Evolutionary conservation across 192 early-diverging fungal species (phyloP).

Genomic region (Gigaspora rosea): DNA sequence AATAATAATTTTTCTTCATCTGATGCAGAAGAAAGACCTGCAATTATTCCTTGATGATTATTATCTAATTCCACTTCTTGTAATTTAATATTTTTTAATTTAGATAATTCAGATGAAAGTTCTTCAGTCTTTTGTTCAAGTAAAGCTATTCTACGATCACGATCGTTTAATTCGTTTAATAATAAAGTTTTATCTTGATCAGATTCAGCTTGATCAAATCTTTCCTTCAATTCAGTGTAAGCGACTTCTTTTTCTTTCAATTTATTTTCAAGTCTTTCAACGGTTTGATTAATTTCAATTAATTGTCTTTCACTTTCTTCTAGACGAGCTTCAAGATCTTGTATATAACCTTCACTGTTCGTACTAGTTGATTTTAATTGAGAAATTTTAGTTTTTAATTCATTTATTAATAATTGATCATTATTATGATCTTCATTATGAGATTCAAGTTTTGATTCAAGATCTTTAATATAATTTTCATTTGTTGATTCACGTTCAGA

Average conservation of each 20-base stretch:
- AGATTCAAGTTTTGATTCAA: not conserved
- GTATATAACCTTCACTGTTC: no score
- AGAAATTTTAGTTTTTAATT: no score
- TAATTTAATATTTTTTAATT: not conserved
- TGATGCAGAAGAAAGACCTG: not conserved
- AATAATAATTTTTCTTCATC: not conserved
- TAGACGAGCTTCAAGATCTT: no score
- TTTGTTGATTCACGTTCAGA: not conserved
- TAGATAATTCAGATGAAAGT: not conserved
- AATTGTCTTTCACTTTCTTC: no score
- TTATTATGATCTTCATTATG: not conserved
- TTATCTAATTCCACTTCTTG: not conserved
- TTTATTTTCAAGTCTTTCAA: no score
- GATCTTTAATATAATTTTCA: slow-evolving; percentile 7
- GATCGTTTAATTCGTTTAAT: not conserved
- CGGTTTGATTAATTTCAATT: no score
- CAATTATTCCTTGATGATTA: not conserved
- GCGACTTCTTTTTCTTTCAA: no score
- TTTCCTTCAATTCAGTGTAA: no score
- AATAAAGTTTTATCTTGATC: not conserved
- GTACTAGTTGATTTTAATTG: no score
- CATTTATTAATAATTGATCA: not conserved
- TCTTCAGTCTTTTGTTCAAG: not conserved
- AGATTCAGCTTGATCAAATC: not conserved
- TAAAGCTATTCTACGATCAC: not conserved